Conservation (phyloP, 2,329 filamentous ascomycete genomes). For the Neopestalotiopsis clavispora region DNA sequence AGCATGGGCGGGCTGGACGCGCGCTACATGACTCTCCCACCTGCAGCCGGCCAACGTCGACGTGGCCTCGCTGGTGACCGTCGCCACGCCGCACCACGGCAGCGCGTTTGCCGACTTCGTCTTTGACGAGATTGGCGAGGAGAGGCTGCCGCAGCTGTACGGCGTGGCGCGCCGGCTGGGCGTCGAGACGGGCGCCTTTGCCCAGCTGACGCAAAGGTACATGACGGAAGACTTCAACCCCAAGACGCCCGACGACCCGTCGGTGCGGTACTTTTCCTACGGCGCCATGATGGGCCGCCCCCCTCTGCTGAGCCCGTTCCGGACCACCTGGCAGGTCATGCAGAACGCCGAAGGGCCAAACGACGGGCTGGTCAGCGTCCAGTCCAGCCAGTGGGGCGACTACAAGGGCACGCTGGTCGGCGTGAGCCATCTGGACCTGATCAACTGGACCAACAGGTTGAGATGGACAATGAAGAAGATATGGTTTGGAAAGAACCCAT, state of each 20-base stretch:
- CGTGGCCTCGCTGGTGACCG: conserved; percentile 58
- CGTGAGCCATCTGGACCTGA: conserved; percentile 68
- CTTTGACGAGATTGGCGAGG: conserved; percentile 50
- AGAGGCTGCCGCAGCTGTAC: conserved; percentile 60
- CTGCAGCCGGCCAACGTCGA: conserved; percentile 51
- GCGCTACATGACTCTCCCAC: conserved; percentile 67
- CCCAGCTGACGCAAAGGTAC: conserved; percentile 63
- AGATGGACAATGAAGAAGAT: conserved; percentile 58
- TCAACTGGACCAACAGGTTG: conserved; percentile 70
- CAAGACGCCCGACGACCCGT: conserved; percentile 54
- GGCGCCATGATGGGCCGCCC: conserved; percentile 55
- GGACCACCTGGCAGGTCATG: conserved; percentile 56
- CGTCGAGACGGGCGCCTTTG: conserved; percentile 63
- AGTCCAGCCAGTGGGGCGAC: conserved; percentile 64
- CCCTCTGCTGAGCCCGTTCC: conserved; percentile 70
- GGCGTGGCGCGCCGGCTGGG: conserved; percentile 54
- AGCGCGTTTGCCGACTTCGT: conserved; percentile 61
- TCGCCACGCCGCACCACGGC: conserved; percentile 61
- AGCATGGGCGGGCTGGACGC: conserved; percentile 71
- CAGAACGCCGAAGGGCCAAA: conserved; percentile 61
- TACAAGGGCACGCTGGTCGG: conserved; percentile 68
- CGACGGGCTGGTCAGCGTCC: conserved; percentile 71
- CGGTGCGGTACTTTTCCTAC: conserved; percentile 66
- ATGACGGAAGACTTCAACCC: conserved; percentile 66
- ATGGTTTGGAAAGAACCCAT: conserved; percentile 56